Conservation (phyloP, 2,329 filamentous ascomycete species). For the Trichoderma sp. region DNA sequence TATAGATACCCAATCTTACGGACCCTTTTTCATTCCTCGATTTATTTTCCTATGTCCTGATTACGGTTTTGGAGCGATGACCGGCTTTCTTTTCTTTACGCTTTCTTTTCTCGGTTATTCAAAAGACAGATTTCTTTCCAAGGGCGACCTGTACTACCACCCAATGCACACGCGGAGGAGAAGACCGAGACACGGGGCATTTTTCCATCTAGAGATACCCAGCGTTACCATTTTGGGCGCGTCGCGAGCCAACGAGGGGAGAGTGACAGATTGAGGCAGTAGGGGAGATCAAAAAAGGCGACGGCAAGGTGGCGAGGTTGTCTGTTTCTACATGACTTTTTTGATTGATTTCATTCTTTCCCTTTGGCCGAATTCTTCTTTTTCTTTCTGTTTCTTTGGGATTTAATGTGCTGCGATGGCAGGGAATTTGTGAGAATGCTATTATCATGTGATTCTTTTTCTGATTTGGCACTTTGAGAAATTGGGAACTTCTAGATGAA, state of each 20-base stretch:
- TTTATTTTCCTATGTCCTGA: conserved; percentile 24
- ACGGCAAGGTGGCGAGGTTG: conserved; percentile 26
- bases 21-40: conserved; percentile 8
- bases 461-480: conserved; percentile 1
- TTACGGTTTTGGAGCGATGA: conserved; percentile 26
- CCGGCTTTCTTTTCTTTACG: conserved; percentile 2
- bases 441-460: background rate
- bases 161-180: conserved; percentile 29
- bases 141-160: conserved; percentile 33
- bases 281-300: conserved; percentile 15
- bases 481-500: conserved; percentile 26
- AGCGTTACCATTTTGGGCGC: conserved; percentile 33
- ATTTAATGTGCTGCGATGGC: conserved; percentile 15
- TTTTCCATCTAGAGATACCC: conserved; percentile 46
- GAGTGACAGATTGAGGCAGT: background rate
- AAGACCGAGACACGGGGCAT: conserved; percentile 35
- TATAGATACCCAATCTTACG: conserved; percentile 29
- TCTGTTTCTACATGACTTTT: conserved; percentile 25
- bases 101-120: conserved; percentile 22
- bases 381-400: background rate
- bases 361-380: background rate
- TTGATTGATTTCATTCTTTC: conserved; percentile 9
- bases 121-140: conserved; percentile 30
- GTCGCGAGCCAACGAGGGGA: conserved; percentile 18
- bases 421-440: conserved; percentile 10